Conservation (phyloP, 768 basidiomycete species). For the Calocybe gangraenosa region DNA sequence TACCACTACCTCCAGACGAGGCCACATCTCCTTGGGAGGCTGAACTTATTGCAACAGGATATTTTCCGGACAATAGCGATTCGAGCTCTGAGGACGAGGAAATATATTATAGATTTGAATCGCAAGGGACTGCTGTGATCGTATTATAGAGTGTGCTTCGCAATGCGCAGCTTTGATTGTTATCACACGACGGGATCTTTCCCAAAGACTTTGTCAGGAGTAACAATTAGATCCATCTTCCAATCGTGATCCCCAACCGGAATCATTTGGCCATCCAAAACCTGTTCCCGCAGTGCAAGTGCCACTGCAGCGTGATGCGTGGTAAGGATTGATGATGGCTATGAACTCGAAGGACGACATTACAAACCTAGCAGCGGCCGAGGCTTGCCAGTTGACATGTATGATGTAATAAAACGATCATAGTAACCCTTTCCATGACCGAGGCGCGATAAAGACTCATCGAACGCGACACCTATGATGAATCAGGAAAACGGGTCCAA, state of each 20-base stretch:
- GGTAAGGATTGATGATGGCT: conserved; percentile 9
- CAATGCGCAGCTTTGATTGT: not conserved
- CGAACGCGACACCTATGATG: conserved; percentile 66
- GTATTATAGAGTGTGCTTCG: not conserved
- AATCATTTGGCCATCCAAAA: conserved; percentile 46
- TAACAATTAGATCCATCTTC: conserved; percentile 59
- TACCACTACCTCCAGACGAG: conserved; percentile 19
- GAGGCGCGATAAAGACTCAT: conserved; percentile 60
- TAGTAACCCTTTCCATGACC: conserved; percentile 87
- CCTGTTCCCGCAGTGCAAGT: conserved; percentile 58
- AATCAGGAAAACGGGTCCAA: not conserved
- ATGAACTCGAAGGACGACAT: conserved; percentile 16
- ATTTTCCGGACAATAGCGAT: conserved; percentile 9
- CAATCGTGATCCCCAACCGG: conserved; percentile 58
- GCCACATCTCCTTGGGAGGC: conserved; percentile 28
- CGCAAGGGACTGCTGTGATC: not conserved
- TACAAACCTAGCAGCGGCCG: conserved; percentile 66
- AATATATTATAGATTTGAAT: not conserved
- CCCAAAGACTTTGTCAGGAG: conserved; percentile 28
- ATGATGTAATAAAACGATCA: conserved; percentile 64
- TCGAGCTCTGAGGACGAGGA: conserved; percentile 20
- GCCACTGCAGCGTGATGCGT: conserved; percentile 42
- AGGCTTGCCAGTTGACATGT: conserved; percentile 37
- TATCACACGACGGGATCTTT: not conserved
- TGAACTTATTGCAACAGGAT: conserved; percentile 21